Percentiles rank a stretch among this genome's conserved stretches.
Evolutionary conservation across 148 eudicot genomes (phyloP).

Genomic region (Amaranthus cruentus): DNA sequence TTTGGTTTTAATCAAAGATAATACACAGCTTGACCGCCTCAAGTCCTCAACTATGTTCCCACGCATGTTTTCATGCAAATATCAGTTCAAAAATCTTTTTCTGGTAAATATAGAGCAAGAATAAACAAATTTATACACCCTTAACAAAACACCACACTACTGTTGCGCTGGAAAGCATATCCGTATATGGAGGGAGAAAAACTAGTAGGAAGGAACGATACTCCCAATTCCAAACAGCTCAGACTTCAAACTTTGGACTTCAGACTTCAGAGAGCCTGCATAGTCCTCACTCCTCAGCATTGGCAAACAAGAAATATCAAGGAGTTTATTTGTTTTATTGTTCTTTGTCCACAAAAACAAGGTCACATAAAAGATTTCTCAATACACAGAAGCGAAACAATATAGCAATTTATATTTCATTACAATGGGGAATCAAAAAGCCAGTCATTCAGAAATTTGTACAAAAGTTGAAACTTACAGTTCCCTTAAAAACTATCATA

Average conservation of each 20-base stretch:
- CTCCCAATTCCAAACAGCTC: no score
- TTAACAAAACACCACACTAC: background rate
- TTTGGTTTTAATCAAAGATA: background rate
- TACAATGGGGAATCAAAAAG: no score
- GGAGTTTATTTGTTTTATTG: background rate
- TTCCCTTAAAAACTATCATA: no score
- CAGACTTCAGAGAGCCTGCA: background rate
- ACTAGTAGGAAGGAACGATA: background rate
- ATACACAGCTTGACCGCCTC: background rate
- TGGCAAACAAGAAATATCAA: background rate
- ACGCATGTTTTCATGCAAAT: background rate
- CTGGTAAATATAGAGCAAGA: background rate
- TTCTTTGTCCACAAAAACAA: background rate
- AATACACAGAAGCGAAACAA: background rate
- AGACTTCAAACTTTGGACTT: background rate
- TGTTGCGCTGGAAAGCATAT: no score
- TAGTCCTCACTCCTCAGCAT: background rate
- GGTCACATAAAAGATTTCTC: no score
- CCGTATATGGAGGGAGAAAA: background rate
- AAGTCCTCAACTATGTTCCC: no score
- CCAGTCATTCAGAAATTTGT: no score
- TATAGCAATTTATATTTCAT: background rate
- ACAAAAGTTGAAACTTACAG: no score
- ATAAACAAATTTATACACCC: background rate
- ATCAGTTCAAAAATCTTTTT: background rate